Conservation (phyloP, 495 filamentous ascomycete species). For the Penicillium odoratum region DNA sequence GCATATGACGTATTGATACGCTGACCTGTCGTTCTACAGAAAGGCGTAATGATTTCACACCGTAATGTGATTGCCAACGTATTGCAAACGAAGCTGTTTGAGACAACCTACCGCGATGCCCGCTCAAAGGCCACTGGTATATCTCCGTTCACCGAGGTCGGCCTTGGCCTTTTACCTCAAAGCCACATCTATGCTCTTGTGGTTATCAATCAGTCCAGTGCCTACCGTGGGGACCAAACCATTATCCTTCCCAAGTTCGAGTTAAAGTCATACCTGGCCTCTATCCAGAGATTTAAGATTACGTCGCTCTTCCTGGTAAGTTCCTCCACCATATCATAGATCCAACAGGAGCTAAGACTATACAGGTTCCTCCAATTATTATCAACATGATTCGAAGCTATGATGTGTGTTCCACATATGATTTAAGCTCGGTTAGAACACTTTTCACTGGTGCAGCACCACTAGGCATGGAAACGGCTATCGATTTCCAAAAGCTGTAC, state of each 20-base stretch:
- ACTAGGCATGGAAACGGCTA: conserved; percentile 73
- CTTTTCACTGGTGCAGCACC: conserved; percentile 85
- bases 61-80: conserved; percentile 84
- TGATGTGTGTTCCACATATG: conserved; percentile 63
- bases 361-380: conserved; percentile 80
- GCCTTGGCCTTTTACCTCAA: conserved; percentile 75
- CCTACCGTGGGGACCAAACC: conserved; percentile 74
- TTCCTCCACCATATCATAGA: not conserved
- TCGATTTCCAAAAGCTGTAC: conserved; percentile 62
- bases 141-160: conserved; percentile 54
- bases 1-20: not conserved
- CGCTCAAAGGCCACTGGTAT: conserved; percentile 35
- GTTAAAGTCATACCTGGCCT: conserved; percentile 58
- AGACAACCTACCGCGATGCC: conserved; percentile 46
- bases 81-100: conserved; percentile 60
- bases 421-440: conserved; percentile 65
- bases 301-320: conserved; percentile 64
- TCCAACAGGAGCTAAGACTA: not conserved
- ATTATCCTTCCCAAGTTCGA: conserved; percentile 89
- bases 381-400: conserved; percentile 74
- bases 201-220: conserved; percentile 66
- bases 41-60: conserved; percentile 94
- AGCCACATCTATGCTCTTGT: conserved; percentile 87
- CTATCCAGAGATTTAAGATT: conserved; percentile 76
- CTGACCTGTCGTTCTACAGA: conserved; percentile 45